phyloP scores from a whole-genome alignment of 164 flowering plant species.

The Vitis rotundifolia region DNA sequence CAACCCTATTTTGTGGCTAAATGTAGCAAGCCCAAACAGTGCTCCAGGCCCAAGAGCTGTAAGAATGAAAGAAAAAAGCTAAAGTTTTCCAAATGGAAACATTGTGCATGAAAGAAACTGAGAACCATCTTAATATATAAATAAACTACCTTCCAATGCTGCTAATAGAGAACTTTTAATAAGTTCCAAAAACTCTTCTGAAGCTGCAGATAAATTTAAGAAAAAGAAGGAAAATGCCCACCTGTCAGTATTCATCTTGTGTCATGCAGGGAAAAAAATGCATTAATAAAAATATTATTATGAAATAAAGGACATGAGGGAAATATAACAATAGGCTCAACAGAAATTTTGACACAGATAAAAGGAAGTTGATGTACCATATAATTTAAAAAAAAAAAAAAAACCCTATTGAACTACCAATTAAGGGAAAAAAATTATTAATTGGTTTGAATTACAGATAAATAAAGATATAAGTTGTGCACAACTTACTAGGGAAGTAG shows the following conservation, averaged over 20 bases:
- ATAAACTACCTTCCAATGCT: constrained; percentile 80
- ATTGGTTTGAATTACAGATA: too few relatives aligned
- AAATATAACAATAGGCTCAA: too few relatives aligned
- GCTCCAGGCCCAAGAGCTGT: constrained; percentile 92
- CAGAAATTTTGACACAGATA: too few relatives aligned
- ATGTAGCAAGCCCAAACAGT: constrained; percentile 92
- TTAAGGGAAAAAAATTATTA: too few relatives aligned
- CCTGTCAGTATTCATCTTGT: not conserved
- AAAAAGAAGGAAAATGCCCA: not conserved
- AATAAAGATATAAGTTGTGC: too few relatives aligned
- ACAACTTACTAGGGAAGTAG: too few relatives aligned
- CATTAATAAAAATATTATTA: not conserved
- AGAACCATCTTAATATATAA: not conserved
- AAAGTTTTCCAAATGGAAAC: not conserved
- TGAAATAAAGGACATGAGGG: too few relatives aligned
- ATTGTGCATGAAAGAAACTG: not conserved
- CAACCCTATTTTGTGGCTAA: constrained; percentile 93
- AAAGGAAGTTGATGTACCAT: too few relatives aligned
- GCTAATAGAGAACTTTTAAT: constrained; percentile 92
- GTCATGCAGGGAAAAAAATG: not conserved
- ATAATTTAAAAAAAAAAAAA: too few relatives aligned
- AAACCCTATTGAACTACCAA: too few relatives aligned
- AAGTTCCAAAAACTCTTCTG: constrained; percentile 97
- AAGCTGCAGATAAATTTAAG: constrained; percentile 57
- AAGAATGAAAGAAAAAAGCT: not conserved